Evolutionary conservation across 768 basidiomycete species (phyloP).

Genomic region (Chalciporus pseudorubinellus): DNA sequence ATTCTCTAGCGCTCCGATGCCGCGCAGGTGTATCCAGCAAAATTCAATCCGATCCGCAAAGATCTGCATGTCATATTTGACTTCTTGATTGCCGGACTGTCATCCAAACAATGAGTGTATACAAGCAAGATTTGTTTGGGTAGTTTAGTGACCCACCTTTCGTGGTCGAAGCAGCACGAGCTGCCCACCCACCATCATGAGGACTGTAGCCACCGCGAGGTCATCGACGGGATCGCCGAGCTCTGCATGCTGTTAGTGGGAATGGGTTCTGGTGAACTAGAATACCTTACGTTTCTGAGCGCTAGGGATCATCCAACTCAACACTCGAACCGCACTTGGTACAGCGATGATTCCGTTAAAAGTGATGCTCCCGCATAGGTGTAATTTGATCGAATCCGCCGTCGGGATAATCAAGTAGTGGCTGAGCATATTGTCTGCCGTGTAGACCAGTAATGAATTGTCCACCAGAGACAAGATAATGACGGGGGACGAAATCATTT

Average conservation of each 20-base stretch:
- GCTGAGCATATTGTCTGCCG: conserved; percentile 86
- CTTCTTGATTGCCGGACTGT: conserved; percentile 81
- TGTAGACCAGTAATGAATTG: conserved; percentile 92
- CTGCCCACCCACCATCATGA: conserved; percentile 93
- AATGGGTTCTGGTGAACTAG: background rate
- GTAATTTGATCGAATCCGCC: conserved; percentile 76
- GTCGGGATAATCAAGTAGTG: conserved; percentile 92
- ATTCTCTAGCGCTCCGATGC: conserved; percentile 91
- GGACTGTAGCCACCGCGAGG: conserved; percentile 87
- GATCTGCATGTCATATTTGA: conserved; percentile 96
- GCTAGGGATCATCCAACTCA: conserved; percentile 96
- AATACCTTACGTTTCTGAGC: conserved; percentile 81
- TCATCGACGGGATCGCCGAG: conserved; percentile 94
- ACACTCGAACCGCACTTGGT: conserved; percentile 78
- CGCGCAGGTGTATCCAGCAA: conserved; percentile 97
- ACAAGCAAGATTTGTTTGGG: background rate
- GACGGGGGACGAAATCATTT: conserved; percentile 72
- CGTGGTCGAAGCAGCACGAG: conserved; percentile 86
- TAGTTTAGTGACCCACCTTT: conserved; percentile 51
- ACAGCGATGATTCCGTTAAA: conserved; percentile 87
- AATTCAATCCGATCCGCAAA: conserved; percentile 97
- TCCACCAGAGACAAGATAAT: conserved; percentile 90
- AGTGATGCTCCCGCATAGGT: conserved; percentile 91
- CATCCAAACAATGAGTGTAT: background rate
- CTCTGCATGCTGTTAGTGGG: conserved; percentile 46